These are phyloP conservation scores for Didymosphaeria variabile DNA, from an alignment of 2,329 filamentous ascomycete species.

Conservation along the genomic window DNA sequence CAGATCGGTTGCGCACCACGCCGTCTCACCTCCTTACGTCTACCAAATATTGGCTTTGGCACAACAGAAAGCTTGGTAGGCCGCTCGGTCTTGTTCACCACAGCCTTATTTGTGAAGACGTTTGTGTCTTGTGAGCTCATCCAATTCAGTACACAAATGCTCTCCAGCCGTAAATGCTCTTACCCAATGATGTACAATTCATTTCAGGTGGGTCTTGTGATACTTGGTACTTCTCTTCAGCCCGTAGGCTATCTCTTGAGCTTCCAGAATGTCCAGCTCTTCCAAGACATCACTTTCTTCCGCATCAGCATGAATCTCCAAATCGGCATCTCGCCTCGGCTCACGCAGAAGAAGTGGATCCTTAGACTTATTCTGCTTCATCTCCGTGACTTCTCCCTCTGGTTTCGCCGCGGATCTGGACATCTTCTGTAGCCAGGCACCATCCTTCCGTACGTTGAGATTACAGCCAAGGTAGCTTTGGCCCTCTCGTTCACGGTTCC, in stretches of 20 bases:
- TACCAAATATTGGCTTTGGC: too few relatives aligned
- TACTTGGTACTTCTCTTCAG: constrained; percentile 1
- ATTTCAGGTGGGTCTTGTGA: background rate
- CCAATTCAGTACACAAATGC: background rate
- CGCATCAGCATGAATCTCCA: background rate
- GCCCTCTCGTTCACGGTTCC: constrained; percentile 1
- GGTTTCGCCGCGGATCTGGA: background rate
- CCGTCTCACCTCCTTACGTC: background rate
- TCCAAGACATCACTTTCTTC: background rate
- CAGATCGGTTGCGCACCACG: background rate
- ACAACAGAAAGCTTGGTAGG: too few relatives aligned
- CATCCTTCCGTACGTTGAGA: background rate
- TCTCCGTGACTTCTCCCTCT: background rate
- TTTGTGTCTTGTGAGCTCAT: too few relatives aligned
- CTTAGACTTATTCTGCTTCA: background rate
- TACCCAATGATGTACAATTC: too few relatives aligned
- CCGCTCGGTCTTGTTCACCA: too few relatives aligned
- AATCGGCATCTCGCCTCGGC: background rate
- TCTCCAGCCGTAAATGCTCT: background rate
- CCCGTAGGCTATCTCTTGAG: background rate
- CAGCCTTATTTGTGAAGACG: too few relatives aligned
- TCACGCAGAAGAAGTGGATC: constrained; percentile 5
- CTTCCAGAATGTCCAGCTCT: background rate
- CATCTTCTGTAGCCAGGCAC: background rate
- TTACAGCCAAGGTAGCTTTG: constrained; percentile 3